Base-by-base conservation (phyloP, 768 basidiomycete species). In the Tricholoma bakamatsutake region DNA sequence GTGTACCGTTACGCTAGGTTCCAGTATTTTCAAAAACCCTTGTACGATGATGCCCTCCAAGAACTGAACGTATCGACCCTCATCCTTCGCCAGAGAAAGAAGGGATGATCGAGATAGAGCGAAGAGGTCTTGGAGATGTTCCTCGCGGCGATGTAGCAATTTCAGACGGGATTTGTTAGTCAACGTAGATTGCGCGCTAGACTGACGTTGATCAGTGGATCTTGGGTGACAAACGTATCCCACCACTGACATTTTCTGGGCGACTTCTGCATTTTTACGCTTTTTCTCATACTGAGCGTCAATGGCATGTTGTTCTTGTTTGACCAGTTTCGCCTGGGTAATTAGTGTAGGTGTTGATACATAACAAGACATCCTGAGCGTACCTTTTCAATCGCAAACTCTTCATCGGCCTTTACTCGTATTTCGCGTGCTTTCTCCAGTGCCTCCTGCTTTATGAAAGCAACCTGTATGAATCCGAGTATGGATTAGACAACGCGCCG, bases 371-470 rank as follows among this genome's bases (percentile, higher is more conserved):
- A 1, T 11, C 30, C 17, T 28, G 46, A 30, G 15, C 28, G 10
- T 37, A 86, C 95, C 83, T 99, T 99, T 71, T 99, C 97, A 62
- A 99, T 98, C 17, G 96, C 90, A 67, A 98, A 98, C 74, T 99
- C 96, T 70, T 98, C 95, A 59, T 99, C 94, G 0, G 97, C 96
- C 71, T 99, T 99, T 57, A 98, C 93, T 60, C 82, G 87, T 58
- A 99, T 94, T 74, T 99, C 97, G 7, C 97, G 79, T 1, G 93
- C 95, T 75, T 99, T 99, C 77, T 99, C 96, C 61, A 91, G 71
- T 4, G 96, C 96, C 73, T 99, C 97, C 68, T 98, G 97, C 74
- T 92, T 96, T 81, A 98, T 98, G 79, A 98, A 98, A 52, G 93
- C 87, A 47, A 96, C 92, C 95, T 96, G 69, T 31, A 57, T 55